Evolutionary conservation across 495 filamentous ascomycete species (phyloP).

Genomic region (Penicillium subrubescens): DNA sequence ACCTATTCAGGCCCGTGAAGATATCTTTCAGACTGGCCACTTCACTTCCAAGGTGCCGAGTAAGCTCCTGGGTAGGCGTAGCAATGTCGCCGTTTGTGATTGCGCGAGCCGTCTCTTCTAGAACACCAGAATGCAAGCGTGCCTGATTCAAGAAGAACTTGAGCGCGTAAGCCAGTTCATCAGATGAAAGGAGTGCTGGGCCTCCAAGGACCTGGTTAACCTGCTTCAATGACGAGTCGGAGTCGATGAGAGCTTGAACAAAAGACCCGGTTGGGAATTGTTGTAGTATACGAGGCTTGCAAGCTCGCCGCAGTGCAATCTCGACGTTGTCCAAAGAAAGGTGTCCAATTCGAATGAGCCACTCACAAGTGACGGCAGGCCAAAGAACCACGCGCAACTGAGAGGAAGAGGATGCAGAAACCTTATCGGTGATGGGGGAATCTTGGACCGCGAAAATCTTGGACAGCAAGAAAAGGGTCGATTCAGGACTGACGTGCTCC

Average conservation of each 20-base stretch:
- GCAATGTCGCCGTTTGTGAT: conserved; percentile 35
- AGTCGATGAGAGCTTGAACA: conserved; percentile 57
- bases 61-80: conserved; percentile 24
- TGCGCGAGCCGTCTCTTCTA: conserved; percentile 36
- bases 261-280: conserved; percentile 58
- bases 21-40: conserved; percentile 33
- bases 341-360: conserved; percentile 64
- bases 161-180: conserved; percentile 48
- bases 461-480: conserved; percentile 53
- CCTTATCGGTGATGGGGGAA: conserved; percentile 15
- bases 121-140: conserved; percentile 32
- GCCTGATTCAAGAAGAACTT: conserved; percentile 44
- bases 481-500: conserved; percentile 41
- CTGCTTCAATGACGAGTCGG: conserved; percentile 61
- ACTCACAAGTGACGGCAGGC: conserved; percentile 56
- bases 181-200: conserved; percentile 40
- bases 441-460: conserved; percentile 53
- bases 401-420: conserved; percentile 29
- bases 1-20: conserved; percentile 43
- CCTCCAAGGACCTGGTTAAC: conserved; percentile 56
- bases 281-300: conserved; percentile 46
- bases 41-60: conserved; percentile 32
- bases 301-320: conserved; percentile 54
- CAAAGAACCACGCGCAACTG: conserved; percentile 52
- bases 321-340: conserved; percentile 63